phyloP scores from a whole-genome alignment of 192 early-diverging fungal species.

The Backusella macrospora region DNA sequence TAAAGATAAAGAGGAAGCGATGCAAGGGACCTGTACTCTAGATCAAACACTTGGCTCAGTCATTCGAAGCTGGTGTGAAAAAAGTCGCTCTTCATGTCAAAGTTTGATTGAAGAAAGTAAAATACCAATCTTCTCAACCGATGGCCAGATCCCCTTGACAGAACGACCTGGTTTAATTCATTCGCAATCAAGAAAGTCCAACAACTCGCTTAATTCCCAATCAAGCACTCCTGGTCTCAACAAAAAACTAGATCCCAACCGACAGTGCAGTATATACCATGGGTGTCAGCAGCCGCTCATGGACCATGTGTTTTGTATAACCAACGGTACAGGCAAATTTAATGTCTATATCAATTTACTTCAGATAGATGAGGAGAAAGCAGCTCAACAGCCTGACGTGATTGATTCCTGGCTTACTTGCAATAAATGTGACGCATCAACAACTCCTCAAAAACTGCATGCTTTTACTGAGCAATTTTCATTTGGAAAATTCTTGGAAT shows the following conservation, averaged over 20 bases:
- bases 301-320: constrained; percentile 59
- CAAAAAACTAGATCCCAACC: constrained; percentile 1
- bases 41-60: constrained; percentile 1
- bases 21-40: not conserved
- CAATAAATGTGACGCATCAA: constrained; percentile 64
- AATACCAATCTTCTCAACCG: not conserved
- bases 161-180: not conserved
- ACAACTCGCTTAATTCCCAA: not conserved
- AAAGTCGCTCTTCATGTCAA: constrained; percentile 1
- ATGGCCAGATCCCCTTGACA: not conserved
- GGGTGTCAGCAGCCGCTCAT: constrained; percentile 48
- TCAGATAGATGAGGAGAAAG: constrained; percentile 49
- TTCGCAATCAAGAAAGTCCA: not conserved
- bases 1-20: not conserved
- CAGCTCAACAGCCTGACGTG: constrained; percentile 55
- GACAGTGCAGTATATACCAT: not conserved
- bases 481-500: constrained; percentile 93
- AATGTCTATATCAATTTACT: constrained; percentile 46
- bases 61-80: constrained; percentile 7
- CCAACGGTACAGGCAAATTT: constrained; percentile 52
- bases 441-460: constrained; percentile 69
- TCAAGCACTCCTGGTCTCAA: not conserved
- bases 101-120: constrained; percentile 5
- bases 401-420: constrained; percentile 88
- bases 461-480: constrained; percentile 80